Conservation (phyloP, 2,329 filamentous ascomycete species). For the Exophiala mesophila region DNA sequence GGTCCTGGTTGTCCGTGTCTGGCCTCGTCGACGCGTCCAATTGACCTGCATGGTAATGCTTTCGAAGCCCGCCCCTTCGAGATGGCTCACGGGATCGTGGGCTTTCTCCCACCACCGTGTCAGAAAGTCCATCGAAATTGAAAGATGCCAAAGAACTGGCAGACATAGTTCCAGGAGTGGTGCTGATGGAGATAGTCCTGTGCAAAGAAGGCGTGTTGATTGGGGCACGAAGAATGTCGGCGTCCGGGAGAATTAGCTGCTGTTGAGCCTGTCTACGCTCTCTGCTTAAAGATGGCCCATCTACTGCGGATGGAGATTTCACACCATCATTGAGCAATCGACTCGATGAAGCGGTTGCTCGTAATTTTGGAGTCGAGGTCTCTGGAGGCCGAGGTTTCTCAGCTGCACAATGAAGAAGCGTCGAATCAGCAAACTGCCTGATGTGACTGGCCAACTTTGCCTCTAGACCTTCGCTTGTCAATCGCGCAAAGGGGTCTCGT, state of each 20-base stretch:
- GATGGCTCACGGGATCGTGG: constrained; percentile 18
- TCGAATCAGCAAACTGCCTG: constrained; percentile 36
- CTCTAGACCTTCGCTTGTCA: constrained; percentile 32
- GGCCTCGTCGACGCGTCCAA: constrained; percentile 8
- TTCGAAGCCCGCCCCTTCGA: constrained; percentile 5
- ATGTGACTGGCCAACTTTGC: constrained; percentile 26
- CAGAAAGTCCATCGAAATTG: constrained; percentile 19
- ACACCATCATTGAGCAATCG: background rate
- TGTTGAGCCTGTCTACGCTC: constrained; percentile 8
- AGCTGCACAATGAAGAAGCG: constrained; percentile 19
- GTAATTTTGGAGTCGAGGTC: background rate
- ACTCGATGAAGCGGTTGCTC: constrained; percentile 5
- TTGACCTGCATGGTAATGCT: background rate
- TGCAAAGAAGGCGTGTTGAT: constrained; percentile 3
- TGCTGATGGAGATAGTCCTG: constrained; percentile 1
- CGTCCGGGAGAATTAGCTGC: constrained; percentile 5
- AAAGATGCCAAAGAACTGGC: constrained; percentile 16
- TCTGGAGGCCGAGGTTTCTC: constrained; percentile 1
- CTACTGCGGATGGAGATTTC: constrained; percentile 1
- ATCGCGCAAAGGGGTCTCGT: constrained; percentile 31
- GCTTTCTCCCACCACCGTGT: constrained; percentile 17
- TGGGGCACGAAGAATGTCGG: constrained; percentile 9
- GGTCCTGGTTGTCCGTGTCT: background rate
- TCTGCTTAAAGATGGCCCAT: background rate
- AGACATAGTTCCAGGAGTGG: constrained; percentile 13